A percentile compares a stretch with the other conserved stretches of the same genome.
These are phyloP conservation scores for Kazachstania sp. DNA, from an alignment of 1,139 yeast species.

Conservation along the genomic window DNA sequence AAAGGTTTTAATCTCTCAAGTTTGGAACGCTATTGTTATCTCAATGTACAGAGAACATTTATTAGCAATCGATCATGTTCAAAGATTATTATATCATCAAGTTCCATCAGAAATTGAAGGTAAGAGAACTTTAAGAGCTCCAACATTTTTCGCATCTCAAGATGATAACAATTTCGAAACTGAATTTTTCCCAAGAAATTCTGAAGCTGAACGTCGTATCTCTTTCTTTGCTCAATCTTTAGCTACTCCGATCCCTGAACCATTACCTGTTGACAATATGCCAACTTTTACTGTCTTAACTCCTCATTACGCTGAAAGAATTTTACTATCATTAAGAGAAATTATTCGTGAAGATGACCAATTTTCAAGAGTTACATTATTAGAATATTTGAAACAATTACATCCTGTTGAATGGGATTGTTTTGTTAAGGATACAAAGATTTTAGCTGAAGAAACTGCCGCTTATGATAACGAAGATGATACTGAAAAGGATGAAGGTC, in stretches of 20 bases:
- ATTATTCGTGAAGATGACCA: slow-evolving; percentile 98
- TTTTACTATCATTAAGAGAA: slow-evolving; percentile 86
- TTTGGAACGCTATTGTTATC: slow-evolving; percentile 97
- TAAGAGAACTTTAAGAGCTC: slow-evolving; percentile 95
- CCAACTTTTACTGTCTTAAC: slow-evolving; percentile 96
- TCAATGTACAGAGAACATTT: slow-evolving; percentile 98
- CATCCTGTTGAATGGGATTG: slow-evolving; percentile 99
- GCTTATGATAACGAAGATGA: slow-evolving; percentile 73
- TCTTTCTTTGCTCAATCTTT: slow-evolving; percentile 97
- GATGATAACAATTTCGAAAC: slow-evolving; percentile 93
- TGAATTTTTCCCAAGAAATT: slow-evolving; percentile 90
- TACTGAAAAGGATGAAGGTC: slow-evolving; percentile 50
- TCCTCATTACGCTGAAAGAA: slow-evolving; percentile 97
- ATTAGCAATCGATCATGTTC: slow-evolving; percentile 96
- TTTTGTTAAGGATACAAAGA: slow-evolving; percentile 96
- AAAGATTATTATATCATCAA: slow-evolving; percentile 91
- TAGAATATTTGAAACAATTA: slow-evolving; percentile 93
- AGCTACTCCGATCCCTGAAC: slow-evolving; percentile 97
- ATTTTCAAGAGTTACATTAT: slow-evolving; percentile 89
- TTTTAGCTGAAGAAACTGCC: slow-evolving; percentile 94
- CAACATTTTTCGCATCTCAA: slow-evolving; percentile 95
- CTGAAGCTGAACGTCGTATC: slow-evolving; percentile 98
- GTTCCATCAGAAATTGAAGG: slow-evolving; percentile 97
- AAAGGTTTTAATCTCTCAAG: slow-evolving; percentile 93
- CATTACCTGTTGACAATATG: slow-evolving; percentile 98